Conservation (phyloP, 257 asterid species). For the Eustoma russellianum region DNA sequence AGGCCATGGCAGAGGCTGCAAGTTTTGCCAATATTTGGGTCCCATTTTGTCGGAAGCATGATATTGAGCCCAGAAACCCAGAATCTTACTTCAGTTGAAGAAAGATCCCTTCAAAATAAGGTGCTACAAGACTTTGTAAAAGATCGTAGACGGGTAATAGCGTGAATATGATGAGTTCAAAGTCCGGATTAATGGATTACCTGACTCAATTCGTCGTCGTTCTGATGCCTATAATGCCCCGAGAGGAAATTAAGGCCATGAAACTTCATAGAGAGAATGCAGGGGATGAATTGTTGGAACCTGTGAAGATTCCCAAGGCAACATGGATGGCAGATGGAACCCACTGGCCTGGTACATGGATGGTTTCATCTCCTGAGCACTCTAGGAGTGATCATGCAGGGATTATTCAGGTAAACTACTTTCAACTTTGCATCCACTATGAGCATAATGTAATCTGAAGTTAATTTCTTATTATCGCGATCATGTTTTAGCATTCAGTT, state of each 20-base stretch:
- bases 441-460: too few relatives aligned
- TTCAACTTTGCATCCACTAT: background rate
- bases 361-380: slow-evolving; percentile 53
- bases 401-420: slow-evolving; percentile 59
- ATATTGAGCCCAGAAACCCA: slow-evolving; percentile 74
- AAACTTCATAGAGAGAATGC: slow-evolving; percentile 56
- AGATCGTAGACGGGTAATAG: slow-evolving; percentile 77
- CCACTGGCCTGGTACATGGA: slow-evolving; percentile 92
- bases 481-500: too few relatives aligned
- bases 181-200: slow-evolving; percentile 78
- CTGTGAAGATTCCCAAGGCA: slow-evolving; percentile 69
- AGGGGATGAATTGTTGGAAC: slow-evolving; percentile 55
- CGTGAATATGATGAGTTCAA: slow-evolving; percentile 89
- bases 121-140: slow-evolving; percentile 71
- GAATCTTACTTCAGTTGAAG: slow-evolving; percentile 72
- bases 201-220: slow-evolving; percentile 81
- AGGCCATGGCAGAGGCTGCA: slow-evolving; percentile 97
- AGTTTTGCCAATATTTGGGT: slow-evolving; percentile 88
- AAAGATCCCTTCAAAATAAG: slow-evolving; percentile 75
- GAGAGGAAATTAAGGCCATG: slow-evolving; percentile 82
- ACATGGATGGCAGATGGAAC: slow-evolving; percentile 97
- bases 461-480: too few relatives aligned
- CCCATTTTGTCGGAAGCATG: slow-evolving; percentile 75
- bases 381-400: slow-evolving; percentile 88
- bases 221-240: slow-evolving; percentile 83